These are phyloP conservation scores for Thalia dealbata DNA, from an alignment of 176 grass and related monocot genomes.

Conservation along the genomic window DNA sequence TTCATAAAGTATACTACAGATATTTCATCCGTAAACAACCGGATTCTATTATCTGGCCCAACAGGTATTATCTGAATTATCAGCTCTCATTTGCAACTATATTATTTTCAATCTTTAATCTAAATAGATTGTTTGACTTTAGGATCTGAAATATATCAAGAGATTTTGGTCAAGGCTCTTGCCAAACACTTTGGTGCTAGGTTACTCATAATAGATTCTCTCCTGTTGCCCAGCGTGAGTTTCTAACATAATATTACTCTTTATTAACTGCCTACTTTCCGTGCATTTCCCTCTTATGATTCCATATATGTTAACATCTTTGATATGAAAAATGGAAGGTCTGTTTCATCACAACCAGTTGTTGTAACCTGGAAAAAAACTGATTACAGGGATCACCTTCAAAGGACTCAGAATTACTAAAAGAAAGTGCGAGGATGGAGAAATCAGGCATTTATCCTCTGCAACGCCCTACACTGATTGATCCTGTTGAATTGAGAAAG, in stretches of 20 bases:
- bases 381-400: conserved; percentile 59
- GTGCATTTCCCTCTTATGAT: not conserved
- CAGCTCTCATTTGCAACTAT: not conserved
- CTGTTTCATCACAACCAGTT: not conserved
- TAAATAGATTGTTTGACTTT: not conserved
- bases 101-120: not conserved
- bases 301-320: not conserved
- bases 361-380: not conserved
- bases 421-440: conserved; percentile 41
- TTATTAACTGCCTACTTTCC: not conserved
- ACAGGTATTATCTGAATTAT: conserved; percentile 41
- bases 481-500: conserved; percentile 11
- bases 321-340: not conserved
- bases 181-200: conserved; percentile 20
- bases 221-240: conserved; percentile 12
- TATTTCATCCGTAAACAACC: conserved; percentile 92
- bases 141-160: conserved; percentile 29
- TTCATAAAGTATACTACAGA: conserved; percentile 56
- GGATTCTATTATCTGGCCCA: conserved; percentile 91
- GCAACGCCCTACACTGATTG: conserved; percentile 2
- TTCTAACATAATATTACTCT: not conserved
- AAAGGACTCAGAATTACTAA: conserved; percentile 56
- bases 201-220: conserved; percentile 22
- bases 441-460: conserved; percentile 11
- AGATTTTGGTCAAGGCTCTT: conserved; percentile 19